phyloP scores from a whole-genome alignment of 306 rosid genomes.

The Trifolium pratense region DNA sequence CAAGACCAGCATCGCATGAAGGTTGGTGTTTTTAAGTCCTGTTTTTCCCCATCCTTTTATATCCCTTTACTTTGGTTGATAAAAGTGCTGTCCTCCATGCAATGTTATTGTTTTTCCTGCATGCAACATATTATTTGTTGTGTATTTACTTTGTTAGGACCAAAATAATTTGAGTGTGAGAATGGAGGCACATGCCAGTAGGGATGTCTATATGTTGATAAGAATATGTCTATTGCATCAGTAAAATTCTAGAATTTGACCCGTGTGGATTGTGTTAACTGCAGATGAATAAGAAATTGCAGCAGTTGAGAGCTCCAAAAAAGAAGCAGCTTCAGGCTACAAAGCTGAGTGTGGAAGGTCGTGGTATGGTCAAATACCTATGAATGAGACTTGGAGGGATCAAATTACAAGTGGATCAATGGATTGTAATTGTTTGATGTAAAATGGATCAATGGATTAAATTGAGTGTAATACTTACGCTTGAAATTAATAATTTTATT shows the following conservation, averaged over 20 bases:
- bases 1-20: slow-evolving; percentile 93
- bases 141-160: too few relatives aligned
- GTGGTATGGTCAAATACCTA: slow-evolving; percentile 91
- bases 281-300: slow-evolving; percentile 97
- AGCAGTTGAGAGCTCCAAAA: slow-evolving; percentile 94
- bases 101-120: not conserved
- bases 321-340: slow-evolving; percentile 97
- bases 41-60: not conserved
- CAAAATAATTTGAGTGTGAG: too few relatives aligned
- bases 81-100: too few relatives aligned
- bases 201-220: too few relatives aligned
- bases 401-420: too few relatives aligned
- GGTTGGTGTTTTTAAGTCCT: slow-evolving; percentile 52
- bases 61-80: too few relatives aligned
- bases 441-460: too few relatives aligned
- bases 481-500: too few relatives aligned
- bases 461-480: too few relatives aligned
- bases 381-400: slow-evolving; percentile 36
- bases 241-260: slow-evolving; percentile 7
- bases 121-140: not conserved
- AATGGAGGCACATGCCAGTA: too few relatives aligned
- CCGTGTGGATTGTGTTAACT: slow-evolving; percentile 16
- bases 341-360: slow-evolving; percentile 94
- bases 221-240: not conserved
- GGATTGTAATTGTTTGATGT: too few relatives aligned